phyloP scores from a whole-genome alignment of 441 rosid species.

The Hypseocharis bilobata region DNA sequence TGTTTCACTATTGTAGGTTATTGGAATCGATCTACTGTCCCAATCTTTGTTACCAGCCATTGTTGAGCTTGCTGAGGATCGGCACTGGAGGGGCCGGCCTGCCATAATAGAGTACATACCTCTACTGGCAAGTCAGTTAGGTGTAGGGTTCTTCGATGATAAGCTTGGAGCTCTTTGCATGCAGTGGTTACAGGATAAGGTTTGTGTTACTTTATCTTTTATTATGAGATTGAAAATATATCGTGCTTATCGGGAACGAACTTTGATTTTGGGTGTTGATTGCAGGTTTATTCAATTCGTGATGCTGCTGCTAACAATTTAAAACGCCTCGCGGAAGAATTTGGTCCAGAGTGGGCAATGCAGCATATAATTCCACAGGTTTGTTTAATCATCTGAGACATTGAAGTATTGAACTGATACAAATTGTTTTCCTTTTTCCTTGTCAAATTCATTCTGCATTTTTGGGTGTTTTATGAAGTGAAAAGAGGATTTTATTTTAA shows the following conservation, averaged over 20 bases:
- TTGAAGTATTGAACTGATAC: not conserved
- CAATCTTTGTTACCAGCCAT: conserved; percentile 91
- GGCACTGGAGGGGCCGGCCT: conserved; percentile 98
- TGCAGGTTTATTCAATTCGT: conserved; percentile 85
- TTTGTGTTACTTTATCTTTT: conserved; percentile 10
- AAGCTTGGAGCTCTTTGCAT: conserved; percentile 95
- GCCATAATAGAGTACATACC: conserved; percentile 97
- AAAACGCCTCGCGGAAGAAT: conserved; percentile 95
- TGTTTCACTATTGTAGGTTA: conserved; percentile 53
- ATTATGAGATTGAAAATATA: not conserved
- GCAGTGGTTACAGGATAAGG: conserved; percentile 72
- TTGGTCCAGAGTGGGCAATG: conserved; percentile 99
- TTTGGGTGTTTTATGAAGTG: too few species aligned
- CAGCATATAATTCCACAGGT: conserved; percentile 84
- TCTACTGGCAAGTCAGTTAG: conserved; percentile 79
- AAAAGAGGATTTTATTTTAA: too few species aligned
- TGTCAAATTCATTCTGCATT: too few species aligned
- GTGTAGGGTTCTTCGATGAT: conserved; percentile 89
- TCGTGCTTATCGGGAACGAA: conserved; percentile 5
- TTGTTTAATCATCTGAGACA: conserved; percentile 10
- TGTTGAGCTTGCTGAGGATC: conserved; percentile 97
- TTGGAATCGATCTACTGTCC: conserved; percentile 88
- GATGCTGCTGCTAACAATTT: conserved; percentile 98
- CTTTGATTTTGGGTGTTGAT: conserved; percentile 5
- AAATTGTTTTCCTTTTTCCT: too few species aligned